A percentile compares a stretch with the other conserved stretches of the same genome.
These are phyloP conservation scores for Dactylis glomerata DNA, from an alignment of 176 grass and related monocot genomes.

Conservation along the genomic window DNA sequence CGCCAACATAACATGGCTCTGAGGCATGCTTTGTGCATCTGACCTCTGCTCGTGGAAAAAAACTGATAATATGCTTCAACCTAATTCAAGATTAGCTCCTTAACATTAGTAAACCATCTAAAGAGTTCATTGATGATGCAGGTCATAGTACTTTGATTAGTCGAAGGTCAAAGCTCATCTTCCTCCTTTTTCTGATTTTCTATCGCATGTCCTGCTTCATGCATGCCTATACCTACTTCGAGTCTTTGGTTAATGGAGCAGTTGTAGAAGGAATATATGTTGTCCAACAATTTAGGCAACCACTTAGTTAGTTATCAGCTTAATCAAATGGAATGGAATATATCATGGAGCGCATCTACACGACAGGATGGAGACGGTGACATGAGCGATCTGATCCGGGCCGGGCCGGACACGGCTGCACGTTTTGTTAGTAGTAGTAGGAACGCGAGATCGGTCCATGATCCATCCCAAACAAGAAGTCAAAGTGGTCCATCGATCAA, in stretches of 20 bases:
- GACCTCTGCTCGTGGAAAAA: neutral
- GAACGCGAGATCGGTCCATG: neutral
- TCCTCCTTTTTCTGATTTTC: neutral
- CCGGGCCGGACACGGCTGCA: neutral
- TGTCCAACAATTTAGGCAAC: neutral
- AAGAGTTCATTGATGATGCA: neutral
- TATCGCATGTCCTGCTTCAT: neutral
- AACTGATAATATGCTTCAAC: neutral
- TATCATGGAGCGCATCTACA: neutral
- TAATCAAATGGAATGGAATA: neutral
- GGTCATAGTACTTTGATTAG: neutral
- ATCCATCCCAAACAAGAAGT: neutral
- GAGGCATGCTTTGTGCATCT: neutral
- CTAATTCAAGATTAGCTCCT: neutral
- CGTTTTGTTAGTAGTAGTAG: neutral
- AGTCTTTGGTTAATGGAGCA: neutral
- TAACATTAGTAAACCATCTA: neutral
- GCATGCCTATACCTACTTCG: constrained; percentile 2
- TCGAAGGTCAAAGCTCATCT: neutral
- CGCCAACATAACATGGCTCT: neutral
- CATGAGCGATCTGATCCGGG: neutral
- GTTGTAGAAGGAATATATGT: neutral
- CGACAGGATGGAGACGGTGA: neutral
- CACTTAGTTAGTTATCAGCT: neutral
- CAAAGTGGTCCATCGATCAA: neutral